These are phyloP conservation scores for Obba rivulosa DNA, from an alignment of 768 basidiomycete genomes.

Conservation along the genomic window DNA sequence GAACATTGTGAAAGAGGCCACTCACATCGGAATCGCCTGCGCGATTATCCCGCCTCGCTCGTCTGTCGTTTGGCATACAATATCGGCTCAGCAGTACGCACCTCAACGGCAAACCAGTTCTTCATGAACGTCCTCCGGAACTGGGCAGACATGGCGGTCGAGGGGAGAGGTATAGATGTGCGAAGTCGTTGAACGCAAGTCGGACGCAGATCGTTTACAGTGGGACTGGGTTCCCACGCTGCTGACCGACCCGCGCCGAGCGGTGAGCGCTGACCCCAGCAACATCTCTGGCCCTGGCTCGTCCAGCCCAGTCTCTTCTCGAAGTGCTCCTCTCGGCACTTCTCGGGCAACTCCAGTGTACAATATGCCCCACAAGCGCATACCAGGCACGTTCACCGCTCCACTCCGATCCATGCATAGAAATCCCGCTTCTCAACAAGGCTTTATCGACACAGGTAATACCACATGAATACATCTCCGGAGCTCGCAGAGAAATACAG, in stretches of 20 bases:
- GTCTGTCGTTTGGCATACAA: neutral
- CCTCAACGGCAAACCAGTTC: constrained; percentile 75
- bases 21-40: constrained; percentile 48
- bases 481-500: neutral
- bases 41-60: too few relatives aligned
- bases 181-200: too few relatives aligned
- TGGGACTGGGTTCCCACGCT: constrained; percentile 13
- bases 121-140: constrained; percentile 40
- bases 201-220: neutral
- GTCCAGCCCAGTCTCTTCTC: constrained; percentile 4
- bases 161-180: neutral
- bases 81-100: constrained; percentile 22
- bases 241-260: constrained; percentile 7
- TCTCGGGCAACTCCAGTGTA: too few relatives aligned
- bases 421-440: too few relatives aligned
- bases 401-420: too few relatives aligned
- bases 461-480: too few relatives aligned
- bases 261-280: too few relatives aligned
- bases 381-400: too few relatives aligned
- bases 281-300: constrained; percentile 1
- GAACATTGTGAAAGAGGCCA: neutral
- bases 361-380: too few relatives aligned
- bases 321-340: too few relatives aligned
- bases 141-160: constrained; percentile 14
- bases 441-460: too few relatives aligned